These are phyloP conservation scores for Polyporus arcularius DNA, from an alignment of 768 basidiomycete species.

Conservation along the genomic window DNA sequence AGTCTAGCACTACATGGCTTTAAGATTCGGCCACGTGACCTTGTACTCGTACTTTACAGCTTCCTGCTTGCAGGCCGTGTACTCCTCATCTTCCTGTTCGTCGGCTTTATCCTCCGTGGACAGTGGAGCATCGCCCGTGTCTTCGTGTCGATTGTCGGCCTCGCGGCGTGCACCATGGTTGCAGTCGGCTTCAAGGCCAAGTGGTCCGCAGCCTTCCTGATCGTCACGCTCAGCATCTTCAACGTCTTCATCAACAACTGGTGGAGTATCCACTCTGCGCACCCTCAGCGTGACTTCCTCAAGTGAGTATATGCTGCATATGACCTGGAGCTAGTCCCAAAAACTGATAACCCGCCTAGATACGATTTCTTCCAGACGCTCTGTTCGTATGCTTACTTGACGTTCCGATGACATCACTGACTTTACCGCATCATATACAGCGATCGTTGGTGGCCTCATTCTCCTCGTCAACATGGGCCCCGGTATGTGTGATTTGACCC, in stretches of 20 bases:
- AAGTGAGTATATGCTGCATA: conserved; percentile 59
- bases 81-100: conserved; percentile 97
- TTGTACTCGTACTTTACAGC: conserved; percentile 42
- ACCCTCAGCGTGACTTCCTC: conserved; percentile 97
- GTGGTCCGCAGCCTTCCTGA: conserved; percentile 96
- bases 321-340: conserved; percentile 11
- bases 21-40: conserved; percentile 1
- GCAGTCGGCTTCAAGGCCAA: conserved; percentile 99
- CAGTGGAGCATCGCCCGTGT: conserved; percentile 86
- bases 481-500: conserved; percentile 46
- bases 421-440: conserved; percentile 30
- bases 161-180: conserved; percentile 93
- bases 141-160: conserved; percentile 85
- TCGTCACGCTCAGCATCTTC: conserved; percentile 88
- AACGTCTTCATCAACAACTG: conserved; percentile 99
- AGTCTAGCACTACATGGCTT: conserved; percentile 10
- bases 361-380: conserved; percentile 99
- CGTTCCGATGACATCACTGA: not conserved
- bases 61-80: conserved; percentile 97
- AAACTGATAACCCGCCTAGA: conserved; percentile 42
- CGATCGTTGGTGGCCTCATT: conserved; percentile 96
- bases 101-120: conserved; percentile 95
- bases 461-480: conserved; percentile 99
- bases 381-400: conserved; percentile 39
- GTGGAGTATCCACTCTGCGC: conserved; percentile 91